Percentiles rank a stretch among this genome's conserved stretches.
Conservation (phyloP, 2,329 filamentous ascomycete genomes). For the Esteya vermicola region DNA sequence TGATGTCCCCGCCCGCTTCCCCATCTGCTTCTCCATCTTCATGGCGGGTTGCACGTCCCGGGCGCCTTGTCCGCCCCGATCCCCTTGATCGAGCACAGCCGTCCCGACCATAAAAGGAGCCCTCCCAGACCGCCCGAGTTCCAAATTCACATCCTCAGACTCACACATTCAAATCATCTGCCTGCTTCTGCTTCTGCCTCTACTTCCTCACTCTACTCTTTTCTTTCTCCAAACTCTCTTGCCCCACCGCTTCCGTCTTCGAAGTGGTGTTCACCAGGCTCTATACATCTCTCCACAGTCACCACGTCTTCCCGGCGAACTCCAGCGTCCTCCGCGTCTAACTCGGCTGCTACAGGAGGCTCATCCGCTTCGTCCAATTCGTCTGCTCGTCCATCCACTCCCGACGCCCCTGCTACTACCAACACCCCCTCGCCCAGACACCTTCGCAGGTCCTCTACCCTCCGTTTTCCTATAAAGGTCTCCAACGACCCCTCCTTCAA, state of each 20-base stretch:
- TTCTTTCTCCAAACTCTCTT: background rate
- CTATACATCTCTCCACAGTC: background rate
- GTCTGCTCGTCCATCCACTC: background rate
- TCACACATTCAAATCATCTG: background rate
- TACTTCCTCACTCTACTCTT: background rate
- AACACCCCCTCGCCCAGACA: conserved; percentile 4
- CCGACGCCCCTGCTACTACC: background rate
- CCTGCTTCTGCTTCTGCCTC: background rate
- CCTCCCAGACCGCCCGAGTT: background rate
- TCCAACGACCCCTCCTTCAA: conserved; percentile 5
- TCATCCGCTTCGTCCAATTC: conserved; percentile 2
- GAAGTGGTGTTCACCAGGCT: background rate
- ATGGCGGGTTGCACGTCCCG: background rate
- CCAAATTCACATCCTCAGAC: background rate
- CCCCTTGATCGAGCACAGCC: background rate
- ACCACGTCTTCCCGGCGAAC: conserved; percentile 11
- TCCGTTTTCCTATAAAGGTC: conserved; percentile 10
- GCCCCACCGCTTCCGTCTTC: background rate
- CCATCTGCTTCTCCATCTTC: background rate
- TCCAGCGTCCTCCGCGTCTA: conserved; percentile 8
- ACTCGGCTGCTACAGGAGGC: conserved; percentile 5
- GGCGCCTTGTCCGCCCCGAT: background rate
- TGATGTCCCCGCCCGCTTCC: background rate
- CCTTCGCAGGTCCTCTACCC: conserved; percentile 9
- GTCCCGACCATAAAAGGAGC: background rate